Conservation (phyloP, 768 basidiomycete genomes). For the Pholiota molesta region DNA sequence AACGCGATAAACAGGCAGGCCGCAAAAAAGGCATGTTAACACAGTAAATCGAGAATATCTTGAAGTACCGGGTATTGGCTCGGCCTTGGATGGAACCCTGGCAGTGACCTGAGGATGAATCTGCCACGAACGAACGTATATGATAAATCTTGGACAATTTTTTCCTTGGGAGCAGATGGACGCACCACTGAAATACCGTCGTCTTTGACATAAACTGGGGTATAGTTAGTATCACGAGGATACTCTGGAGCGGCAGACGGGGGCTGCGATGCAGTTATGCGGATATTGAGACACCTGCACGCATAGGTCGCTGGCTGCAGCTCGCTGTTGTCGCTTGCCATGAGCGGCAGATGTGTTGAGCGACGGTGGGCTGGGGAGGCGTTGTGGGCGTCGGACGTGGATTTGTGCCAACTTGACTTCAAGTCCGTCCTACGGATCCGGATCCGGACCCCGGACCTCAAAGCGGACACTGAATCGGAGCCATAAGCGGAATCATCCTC, state of each 20-base stretch:
- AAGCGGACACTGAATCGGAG: conserved; percentile 26
- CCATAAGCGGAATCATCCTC: conserved; percentile 9
- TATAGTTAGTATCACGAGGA: conserved; percentile 45
- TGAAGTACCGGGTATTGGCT: conserved; percentile 44
- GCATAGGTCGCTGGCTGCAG: conserved; percentile 39
- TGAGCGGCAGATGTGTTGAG: conserved; percentile 20
- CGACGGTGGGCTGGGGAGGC: conserved; percentile 13
- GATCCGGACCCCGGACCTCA: conserved; percentile 41
- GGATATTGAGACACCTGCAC: conserved; percentile 76
- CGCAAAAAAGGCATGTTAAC: conserved; percentile 72
- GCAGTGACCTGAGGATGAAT: conserved; percentile 71
- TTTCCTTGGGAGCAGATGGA: conserved; percentile 17
- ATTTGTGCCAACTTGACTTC: conserved; percentile 24
- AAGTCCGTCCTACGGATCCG: conserved; percentile 37
- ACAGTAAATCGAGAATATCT: conserved; percentile 62
- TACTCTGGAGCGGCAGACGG: conserved; percentile 34
- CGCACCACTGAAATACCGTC: conserved; percentile 69
- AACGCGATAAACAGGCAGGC: conserved; percentile 68
- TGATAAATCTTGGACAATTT: conserved; percentile 8
- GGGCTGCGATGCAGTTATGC: conserved; percentile 45
- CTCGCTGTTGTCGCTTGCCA: conserved; percentile 31
- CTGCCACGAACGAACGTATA: conserved; percentile 43
- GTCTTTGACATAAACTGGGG: conserved; percentile 63
- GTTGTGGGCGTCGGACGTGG: conserved; percentile 25
- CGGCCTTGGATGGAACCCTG: conserved; percentile 54